Conservation (phyloP, 2,329 filamentous ascomycete genomes). For the Claviceps pazoutovae region DNA sequence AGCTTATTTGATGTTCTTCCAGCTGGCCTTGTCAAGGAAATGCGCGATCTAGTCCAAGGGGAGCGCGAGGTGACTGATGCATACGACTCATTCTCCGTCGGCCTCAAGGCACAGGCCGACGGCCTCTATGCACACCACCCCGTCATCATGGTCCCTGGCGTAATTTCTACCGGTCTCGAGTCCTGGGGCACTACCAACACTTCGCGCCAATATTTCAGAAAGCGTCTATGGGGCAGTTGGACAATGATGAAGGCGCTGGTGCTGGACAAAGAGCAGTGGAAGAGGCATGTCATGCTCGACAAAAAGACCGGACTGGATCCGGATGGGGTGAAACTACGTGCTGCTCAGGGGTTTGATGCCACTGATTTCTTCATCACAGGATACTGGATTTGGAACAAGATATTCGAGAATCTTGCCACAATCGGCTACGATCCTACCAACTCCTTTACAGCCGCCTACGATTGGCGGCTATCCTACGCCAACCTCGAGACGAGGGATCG, state of each 20-base stretch:
- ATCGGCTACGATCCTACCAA: slow-evolving; percentile 87
- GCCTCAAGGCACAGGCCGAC: slow-evolving; percentile 65
- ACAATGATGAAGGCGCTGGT: slow-evolving; percentile 96
- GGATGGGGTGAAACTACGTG: slow-evolving; percentile 74
- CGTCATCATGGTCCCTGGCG: slow-evolving; percentile 92
- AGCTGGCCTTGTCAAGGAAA: slow-evolving; percentile 71
- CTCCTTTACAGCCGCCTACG: slow-evolving; percentile 58
- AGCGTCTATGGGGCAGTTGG: slow-evolving; percentile 94
- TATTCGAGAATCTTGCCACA: slow-evolving; percentile 88
- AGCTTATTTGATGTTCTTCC: slow-evolving; percentile 77
- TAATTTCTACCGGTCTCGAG: slow-evolving; percentile 93
- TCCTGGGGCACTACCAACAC: slow-evolving; percentile 85
- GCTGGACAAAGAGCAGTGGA: slow-evolving; percentile 87
- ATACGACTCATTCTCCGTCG: slow-evolving; percentile 90
- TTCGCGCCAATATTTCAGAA: slow-evolving; percentile 84
- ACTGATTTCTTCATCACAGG: slow-evolving; percentile 85
- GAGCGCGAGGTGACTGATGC: slow-evolving; percentile 72
- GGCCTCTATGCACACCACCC: slow-evolving; percentile 74
- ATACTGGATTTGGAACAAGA: slow-evolving; percentile 99
- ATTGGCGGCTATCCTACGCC: slow-evolving; percentile 83
- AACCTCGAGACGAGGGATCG: slow-evolving; percentile 86
- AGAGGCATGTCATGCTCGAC: slow-evolving; percentile 93
- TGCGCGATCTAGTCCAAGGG: slow-evolving; percentile 71
- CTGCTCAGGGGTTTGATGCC: slow-evolving; percentile 92
- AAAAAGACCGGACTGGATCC: slow-evolving; percentile 84